A percentile compares a stretch with the other conserved stretches of the same genome.
phyloP scores from a whole-genome alignment of 306 rosid genomes.

The Vigna reflexopilosa region DNA sequence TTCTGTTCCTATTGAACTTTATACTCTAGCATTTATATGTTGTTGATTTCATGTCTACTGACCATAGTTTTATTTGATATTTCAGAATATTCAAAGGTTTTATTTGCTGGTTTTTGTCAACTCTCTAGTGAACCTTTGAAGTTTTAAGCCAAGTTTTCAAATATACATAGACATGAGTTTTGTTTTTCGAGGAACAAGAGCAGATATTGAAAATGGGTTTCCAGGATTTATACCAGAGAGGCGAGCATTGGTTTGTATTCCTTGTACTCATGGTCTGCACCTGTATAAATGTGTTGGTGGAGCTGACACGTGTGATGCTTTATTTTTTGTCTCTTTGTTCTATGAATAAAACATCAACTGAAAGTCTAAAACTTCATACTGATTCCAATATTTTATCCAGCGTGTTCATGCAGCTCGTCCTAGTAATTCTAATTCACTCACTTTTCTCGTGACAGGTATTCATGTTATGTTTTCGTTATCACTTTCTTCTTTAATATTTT shows the following conservation, averaged over 20 bases:
- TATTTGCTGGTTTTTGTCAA: slow-evolving; percentile 35
- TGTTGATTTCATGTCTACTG: slow-evolving; percentile 29
- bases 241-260: slow-evolving; percentile 71
- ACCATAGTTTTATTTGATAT: slow-evolving; percentile 11
- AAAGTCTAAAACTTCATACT: slow-evolving; percentile 20
- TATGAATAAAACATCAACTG: slow-evolving; percentile 25
- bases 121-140: slow-evolving; percentile 26
- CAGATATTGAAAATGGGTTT: slow-evolving; percentile 81
- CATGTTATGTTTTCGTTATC: not conserved
- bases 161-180: slow-evolving; percentile 72
- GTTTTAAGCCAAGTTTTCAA: slow-evolving; percentile 37
- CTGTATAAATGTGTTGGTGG: not conserved
- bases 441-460: slow-evolving; percentile 94
- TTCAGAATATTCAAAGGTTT: slow-evolving; percentile 41
- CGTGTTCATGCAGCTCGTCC: slow-evolving; percentile 77
- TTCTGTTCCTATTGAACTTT: slow-evolving; percentile 31
- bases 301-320: slow-evolving; percentile 18
- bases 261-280: slow-evolving; percentile 6
- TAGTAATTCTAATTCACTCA: slow-evolving; percentile 86
- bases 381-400: slow-evolving; percentile 41
- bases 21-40: slow-evolving; percentile 6
- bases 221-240: slow-evolving; percentile 83
- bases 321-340: slow-evolving; percentile 2
- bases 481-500: slow-evolving; percentile 15
- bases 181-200: slow-evolving; percentile 88